Evolutionary conservation across 331 rosid species (phyloP), one percentile per base, ranked within the genome.

Genomic region (Rhamnella rubrinervis): DNA sequence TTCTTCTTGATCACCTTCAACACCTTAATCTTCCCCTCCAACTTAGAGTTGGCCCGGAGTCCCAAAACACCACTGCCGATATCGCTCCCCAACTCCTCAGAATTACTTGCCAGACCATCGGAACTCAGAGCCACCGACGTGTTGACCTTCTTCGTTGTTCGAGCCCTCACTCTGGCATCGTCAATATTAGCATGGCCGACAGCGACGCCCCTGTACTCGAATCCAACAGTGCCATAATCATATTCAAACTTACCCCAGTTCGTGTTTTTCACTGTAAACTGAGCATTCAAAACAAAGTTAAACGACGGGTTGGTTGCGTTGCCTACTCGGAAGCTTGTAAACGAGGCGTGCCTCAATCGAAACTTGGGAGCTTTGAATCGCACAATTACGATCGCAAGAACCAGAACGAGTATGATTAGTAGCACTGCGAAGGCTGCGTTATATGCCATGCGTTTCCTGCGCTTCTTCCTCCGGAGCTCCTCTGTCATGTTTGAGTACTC

Each of bases 301-400:
- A 75, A 47, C 21, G 67, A 38, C 8, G 70, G 75, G 31, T 23
- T 51, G 3, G 78, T 56, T 10, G 55, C 46, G 56, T 26, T 72
- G 47, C 71, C 74, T 9, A 68, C 28, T 50, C 71, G 13, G 19
- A 37, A 70, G 11, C 6, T 20, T 9, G 19, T 37, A 18, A 79
- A 40, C 2, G 70, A 64, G 50, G 73, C 84, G 6, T 13, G 40
- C 47, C 62, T 66, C 18, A 79, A 10, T 5, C 80, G 75, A 53
- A 75, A 79, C 18, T 66, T 75, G 4, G 81, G 84, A 21, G 68
- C 57, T n/a, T 66, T 79, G 76, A 74, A 59, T 31, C 75, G 75
- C 61, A 65, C 37, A n/a, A 70, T 67, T n/a, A 56, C 64, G 17
- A 79, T 41, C 2, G 38, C 74, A 40, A 69, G 70, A 8, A 65